Evolutionary conservation across 2,329 filamentous ascomycete genomes (phyloP), one percentile per base, ranked within the genome.

Genomic region (Aspergillus flavus): DNA sequence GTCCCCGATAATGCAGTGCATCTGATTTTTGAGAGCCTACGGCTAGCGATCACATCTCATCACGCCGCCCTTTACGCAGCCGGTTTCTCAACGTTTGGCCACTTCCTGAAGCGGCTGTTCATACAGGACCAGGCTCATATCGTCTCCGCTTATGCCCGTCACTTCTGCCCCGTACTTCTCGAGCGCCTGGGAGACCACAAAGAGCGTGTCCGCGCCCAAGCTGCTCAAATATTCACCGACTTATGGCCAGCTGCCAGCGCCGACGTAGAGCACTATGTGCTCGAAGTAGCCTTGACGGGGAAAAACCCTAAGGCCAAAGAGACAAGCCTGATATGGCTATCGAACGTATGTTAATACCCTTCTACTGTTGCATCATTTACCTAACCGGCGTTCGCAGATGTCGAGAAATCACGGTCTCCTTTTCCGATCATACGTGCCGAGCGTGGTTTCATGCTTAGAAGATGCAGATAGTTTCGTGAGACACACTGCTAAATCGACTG

Each of bases 111-210:
- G 75, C 89, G 94, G 62, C 83, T 97, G 64, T 90, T 89, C 65
- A 89, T 94, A 63, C 94, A 97, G 79, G 91, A 96, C 61, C 89
- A 92, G 64, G 91, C 90, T 73, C 84, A 87, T 66, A 82, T 93
- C 63, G 80, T 87, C 64, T 89, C 90, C 68, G 86, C 76, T n/a
- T 82, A 96, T 76, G 89, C 89, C 3, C 85, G 86, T 57, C 85
- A 87, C 66, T 89, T 93, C 10, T 85, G 95, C 65, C 87, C 92
- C 4, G 78, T 94, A 53, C 84, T 97, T 59, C 82, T 93, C 61
- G 94, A 97, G 62, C 91, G 93, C 76, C 85, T 98, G 63, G 93
- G 93, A 63, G 94, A 97, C 75, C 87, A 87, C 68, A 94, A 94
- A 76, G 94, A 97, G 74, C 94, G 93, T 76, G 87, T 93, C 70